Evolutionary conservation across 148 eudicot species (phyloP), one percentile per base, ranked within the genome.

Genomic region (Hydrangea macrophylla): DNA sequence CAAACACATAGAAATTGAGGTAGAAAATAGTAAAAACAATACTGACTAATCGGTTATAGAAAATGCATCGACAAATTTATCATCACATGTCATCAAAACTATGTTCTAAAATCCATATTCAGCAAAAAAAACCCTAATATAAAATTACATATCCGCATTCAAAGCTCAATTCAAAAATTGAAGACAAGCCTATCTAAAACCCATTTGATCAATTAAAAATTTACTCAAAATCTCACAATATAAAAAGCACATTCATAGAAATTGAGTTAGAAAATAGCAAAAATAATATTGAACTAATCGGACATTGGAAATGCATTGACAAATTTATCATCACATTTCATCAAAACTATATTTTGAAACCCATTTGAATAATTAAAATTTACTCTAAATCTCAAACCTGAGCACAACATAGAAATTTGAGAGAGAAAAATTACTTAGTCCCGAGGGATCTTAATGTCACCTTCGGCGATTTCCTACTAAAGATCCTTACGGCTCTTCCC

Each of bases 401-500:
- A n/a, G n/a, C n/a, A n/a, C n/a, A n/a, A n/a, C n/a, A n/a, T n/a
- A n/a, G n/a, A n/a, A n/a, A n/a, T n/a, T n/a, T n/a, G n/a, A n/a
- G n/a, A n/a, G n/a, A n/a, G n/a, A n/a, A n/a, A n/a, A n/a, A n/a
- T n/a, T n/a, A 45, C 13, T 70, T 50, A 70, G 18, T 70, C 74
- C 27, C 31, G 58, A 7, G 74, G 74, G 36, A 70, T 35, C 32
- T 70, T 67, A 8, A 60, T 67, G 36, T 60, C 67, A 44, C 74
- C 67, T 51, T 53, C 51, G 30, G 48, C 18, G 23, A 70, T 61
- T 54, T 70, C 74, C 60, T 70, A 24, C 59, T 62, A 67, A 67
- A 70, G 51, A 61, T 70, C 74, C 74, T 61, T 70, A 9, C 67
- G 74, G 30, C 53, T 3, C 50, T 62, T 62, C 15, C 74, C 74